Percentiles rank a stretch among this genome's conserved stretches.
Conservation (phyloP, 257 asterid species). For the Penstemon davidsonii region DNA sequence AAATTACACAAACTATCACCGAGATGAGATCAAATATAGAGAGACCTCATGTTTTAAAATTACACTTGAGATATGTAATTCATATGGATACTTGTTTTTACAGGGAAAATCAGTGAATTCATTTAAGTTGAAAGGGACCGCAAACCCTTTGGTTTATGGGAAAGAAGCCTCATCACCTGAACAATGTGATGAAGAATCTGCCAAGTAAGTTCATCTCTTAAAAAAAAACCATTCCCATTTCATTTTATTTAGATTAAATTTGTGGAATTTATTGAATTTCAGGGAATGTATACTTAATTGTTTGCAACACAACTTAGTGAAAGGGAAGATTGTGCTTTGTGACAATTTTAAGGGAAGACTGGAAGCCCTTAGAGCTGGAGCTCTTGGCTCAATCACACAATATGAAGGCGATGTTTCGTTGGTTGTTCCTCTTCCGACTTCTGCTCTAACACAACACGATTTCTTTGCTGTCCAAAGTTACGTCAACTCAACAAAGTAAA, state of each 20-base stretch:
- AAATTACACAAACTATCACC: too few relatives aligned
- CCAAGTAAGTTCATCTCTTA: slow-evolving; percentile 8
- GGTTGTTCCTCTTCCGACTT: background rate
- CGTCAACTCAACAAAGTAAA: background rate
- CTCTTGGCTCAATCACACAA: slow-evolving; percentile 5
- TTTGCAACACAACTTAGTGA: slow-evolving; percentile 12
- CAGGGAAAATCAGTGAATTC: slow-evolving; percentile 40
- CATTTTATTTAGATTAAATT: too few relatives aligned
- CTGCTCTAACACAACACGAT: background rate
- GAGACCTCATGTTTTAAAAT: too few relatives aligned
- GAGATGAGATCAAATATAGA: too few relatives aligned
- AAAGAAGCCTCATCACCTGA: too few relatives aligned
- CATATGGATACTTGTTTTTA: background rate
- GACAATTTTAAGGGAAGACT: background rate
- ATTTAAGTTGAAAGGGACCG: slow-evolving; percentile 18
- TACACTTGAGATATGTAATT: too few relatives aligned
- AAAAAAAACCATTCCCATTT: background rate
- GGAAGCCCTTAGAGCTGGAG: background rate
- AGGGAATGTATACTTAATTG: background rate
- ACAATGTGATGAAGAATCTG: background rate
- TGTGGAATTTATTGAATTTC: background rate
- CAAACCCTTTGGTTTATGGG: slow-evolving; percentile 12
- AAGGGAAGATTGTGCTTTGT: slow-evolving; percentile 30
- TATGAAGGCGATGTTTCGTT: background rate
- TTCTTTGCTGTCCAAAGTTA: background rate